Conservation (phyloP, 148 eudicot genomes). For the Beta vulgaris region DNA sequence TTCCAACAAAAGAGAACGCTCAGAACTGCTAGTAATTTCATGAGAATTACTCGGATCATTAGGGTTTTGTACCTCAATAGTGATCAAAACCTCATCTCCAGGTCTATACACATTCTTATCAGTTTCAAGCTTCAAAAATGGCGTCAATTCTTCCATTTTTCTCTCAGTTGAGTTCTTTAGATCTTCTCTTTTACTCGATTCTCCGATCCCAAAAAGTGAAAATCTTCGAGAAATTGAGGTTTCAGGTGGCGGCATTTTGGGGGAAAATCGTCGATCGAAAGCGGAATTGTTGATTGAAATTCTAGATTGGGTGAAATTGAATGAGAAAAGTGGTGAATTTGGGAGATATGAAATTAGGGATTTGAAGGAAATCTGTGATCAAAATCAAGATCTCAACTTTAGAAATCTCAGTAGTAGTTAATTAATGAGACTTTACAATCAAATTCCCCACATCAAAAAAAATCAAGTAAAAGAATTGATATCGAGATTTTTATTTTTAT, state of each 20-base stretch:
- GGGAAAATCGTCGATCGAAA: no score
- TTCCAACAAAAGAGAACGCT: slow-evolving; percentile 54
- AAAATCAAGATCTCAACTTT: no score
- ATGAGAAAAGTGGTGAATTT: neutral
- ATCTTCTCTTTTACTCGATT: slow-evolving; percentile 25
- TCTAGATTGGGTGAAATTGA: neutral
- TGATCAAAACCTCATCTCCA: slow-evolving; percentile 64
- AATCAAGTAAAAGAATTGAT: no score
- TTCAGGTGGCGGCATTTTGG: slow-evolving; percentile 52
- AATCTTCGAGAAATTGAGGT: slow-evolving; percentile 43
- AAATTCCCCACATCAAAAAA: no score
- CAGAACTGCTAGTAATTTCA: slow-evolving; percentile 24
- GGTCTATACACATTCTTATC: slow-evolving; percentile 79
- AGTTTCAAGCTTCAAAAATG: slow-evolving; percentile 49
- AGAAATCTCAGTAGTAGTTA: no score
- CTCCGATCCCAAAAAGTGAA: slow-evolving; percentile 61
- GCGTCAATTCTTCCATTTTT: slow-evolving; percentile 23
- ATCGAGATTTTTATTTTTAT: no score
- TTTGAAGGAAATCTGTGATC: no score
- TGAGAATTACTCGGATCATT: slow-evolving; percentile 20
- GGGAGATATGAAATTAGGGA: no score
- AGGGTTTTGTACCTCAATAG: slow-evolving; percentile 55
- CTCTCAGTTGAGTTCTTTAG: slow-evolving; percentile 23
- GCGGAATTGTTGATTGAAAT: neutral
- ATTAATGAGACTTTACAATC: no score